Evolutionary conservation across 352 stramenopile species (phyloP), one percentile per base, ranked within the genome.

Genomic region (Peronospora destructor): DNA sequence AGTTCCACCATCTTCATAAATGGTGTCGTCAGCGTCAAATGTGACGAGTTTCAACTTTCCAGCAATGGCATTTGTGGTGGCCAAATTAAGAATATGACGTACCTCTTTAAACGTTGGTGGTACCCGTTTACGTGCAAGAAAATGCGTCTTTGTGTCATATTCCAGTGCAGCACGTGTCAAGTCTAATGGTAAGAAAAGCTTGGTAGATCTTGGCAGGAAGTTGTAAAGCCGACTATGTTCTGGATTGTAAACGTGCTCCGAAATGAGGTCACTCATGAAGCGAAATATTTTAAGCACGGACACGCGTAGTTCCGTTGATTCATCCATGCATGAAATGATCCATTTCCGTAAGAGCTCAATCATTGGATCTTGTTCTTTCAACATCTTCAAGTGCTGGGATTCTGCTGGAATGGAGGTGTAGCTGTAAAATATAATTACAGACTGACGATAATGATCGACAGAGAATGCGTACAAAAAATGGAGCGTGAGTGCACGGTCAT

Each of bases 11-110:
- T 93, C 83, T 44, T 85, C 76, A 65, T 93, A 93, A 61, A 91
- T 90, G 23, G 83, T 93, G 51, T 91, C 83, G 29, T 93, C 83
- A 34, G 83, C 83, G 59, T 93, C 83, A 37, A 93, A 88, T 13
- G 79, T 91, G 17, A 93, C 76, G 43, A 93, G 76, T 56, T 90
- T 88, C 35, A 93, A 50, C 28, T 86, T 75, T 23, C 46, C 53
- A 12, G 75, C 74, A 42, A 92, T 89, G 33, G 77, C 73, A 48
- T 84, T 77, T 29, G 84, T 73, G 4, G 76, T 86, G 13, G 83
- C 75, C 46, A 94, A 52, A 58, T 94, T 94, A 23, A 94, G 61
- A 8, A 94, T 72, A 59, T 94, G 83, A 3, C 83, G 81, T 21
- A 94, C 72, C 41, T 94, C 83, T 46, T 86, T 86, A 51, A 94